Evolutionary conservation across 2,329 filamentous ascomycete genomes (phyloP).

Genomic region (Phialemonium atrogriseum): DNA sequence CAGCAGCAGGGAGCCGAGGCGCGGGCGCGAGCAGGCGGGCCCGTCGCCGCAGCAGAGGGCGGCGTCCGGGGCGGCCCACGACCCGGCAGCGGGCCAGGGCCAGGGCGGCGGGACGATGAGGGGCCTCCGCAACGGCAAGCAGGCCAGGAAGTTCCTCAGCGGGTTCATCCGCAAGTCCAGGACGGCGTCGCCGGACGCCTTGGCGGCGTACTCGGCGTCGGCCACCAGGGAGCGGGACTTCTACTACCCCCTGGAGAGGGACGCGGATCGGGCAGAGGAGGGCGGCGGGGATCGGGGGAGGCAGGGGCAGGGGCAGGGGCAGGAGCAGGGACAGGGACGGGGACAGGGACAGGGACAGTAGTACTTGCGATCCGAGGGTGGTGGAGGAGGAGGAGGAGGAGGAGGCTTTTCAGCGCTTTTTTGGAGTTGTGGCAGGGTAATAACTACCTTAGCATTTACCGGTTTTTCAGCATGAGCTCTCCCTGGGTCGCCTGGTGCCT

Average conservation of each 20-base stretch:
- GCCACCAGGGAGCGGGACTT: background rate
- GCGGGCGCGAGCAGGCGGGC: constrained; percentile 8
- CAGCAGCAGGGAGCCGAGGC: constrained; percentile 8
- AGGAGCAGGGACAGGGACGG: background rate
- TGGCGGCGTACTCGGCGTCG: background rate
- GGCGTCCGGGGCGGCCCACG: too few species aligned
- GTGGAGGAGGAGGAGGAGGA: too few species aligned
- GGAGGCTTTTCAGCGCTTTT: too few species aligned
- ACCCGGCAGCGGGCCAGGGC: too few species aligned
- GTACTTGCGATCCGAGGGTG: too few species aligned
- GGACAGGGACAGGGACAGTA: constrained; percentile 5
- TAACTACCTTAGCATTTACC: too few species aligned
- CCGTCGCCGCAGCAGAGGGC: constrained; percentile 13
- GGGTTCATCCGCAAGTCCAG: constrained; percentile 29
- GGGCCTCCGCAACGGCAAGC: constrained; percentile 27
- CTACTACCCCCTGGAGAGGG: too few species aligned
- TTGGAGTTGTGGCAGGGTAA: too few species aligned
- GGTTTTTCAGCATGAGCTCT: too few species aligned
- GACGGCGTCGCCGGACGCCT: constrained; percentile 18
- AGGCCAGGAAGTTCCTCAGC: constrained; percentile 32
- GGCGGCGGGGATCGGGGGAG: constrained; percentile 13
- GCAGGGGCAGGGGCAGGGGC: constrained; percentile 6
- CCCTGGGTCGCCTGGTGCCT: too few species aligned
- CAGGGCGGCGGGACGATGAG: constrained; percentile 26
- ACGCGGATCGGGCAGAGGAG: constrained; percentile 2